Base-by-base conservation (phyloP, 306 rosid species). In the Vigna reflexopilosa region DNA sequence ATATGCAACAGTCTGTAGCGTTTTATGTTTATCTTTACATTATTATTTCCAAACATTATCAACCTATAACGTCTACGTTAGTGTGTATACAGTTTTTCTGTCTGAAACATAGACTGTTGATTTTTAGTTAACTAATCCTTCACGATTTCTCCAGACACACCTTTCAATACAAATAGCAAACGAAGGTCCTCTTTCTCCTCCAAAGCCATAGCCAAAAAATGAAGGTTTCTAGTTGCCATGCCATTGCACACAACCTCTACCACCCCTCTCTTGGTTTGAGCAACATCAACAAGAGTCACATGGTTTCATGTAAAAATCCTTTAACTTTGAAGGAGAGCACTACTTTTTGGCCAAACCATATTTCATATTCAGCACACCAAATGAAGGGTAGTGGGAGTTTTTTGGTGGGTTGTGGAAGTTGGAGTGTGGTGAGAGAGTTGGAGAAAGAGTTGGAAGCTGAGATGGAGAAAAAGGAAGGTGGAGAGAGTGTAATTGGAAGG, bases 401-500 rank as follows among this genome's bases (percentile, higher is more conserved):
- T 26, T 75, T 75, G 1, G 82, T 72, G 67, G 62, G 70, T 7
- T 86, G 87, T 61, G 82, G 80, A 13, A 85, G 73, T 17, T 20
- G 81, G 80, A 78, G 81, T 71, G 15, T 71, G 61, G 70, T 15
- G 69, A 52, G 45, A 63, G 88, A 87, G 77, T 49, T 81, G 78
- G 89, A 87, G 77, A 59, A 45, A 48, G 88, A 90, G 65, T 1
- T 86, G 42, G 91, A 86, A 66, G 87, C 59, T 10, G 94, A 87
- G 83, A 76, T 87, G 78, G 68, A 30, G n/a, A 16, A 49, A 32
- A 54, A 79, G 11, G 83, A 75, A 36, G 83, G 24, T 52, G 82
- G 20, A 54, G 81, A 59, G 42, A 85, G 65, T 13, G 75, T 38
- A 52, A 74, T 73, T 47, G 82, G 59, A 48, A 73, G 69, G 82